Conservation (phyloP, 805 yeast species). For the Metschnikowia cerradonensis region DNA sequence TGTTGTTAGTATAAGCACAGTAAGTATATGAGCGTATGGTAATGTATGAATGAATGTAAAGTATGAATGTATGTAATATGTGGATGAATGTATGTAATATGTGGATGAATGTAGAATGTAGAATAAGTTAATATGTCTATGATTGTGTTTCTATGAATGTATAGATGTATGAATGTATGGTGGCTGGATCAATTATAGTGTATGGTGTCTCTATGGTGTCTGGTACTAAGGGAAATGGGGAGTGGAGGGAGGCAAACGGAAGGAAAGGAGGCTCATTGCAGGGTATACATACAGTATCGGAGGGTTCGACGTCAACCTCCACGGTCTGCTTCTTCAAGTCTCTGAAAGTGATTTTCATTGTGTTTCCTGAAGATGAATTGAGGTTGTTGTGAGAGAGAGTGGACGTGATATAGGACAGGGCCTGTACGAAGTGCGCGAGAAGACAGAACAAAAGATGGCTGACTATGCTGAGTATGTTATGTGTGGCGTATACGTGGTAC, state of each 20-base stretch:
- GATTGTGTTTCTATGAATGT: too few species aligned
- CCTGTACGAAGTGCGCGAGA: background rate
- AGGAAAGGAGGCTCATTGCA: background rate
- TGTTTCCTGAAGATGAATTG: background rate
- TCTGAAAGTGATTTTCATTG: conserved; percentile 78
- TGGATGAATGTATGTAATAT: too few species aligned
- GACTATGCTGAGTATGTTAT: too few species aligned
- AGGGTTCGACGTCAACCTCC: conserved; percentile 68
- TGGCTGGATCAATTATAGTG: too few species aligned
- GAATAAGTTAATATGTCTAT: too few species aligned
- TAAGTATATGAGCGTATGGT: too few species aligned
- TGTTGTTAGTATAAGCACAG: conserved; percentile 17
- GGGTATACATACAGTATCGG: conserved; percentile 53
- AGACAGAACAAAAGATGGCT: background rate
- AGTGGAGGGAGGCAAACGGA: background rate
- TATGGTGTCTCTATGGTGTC: too few species aligned
- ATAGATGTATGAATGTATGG: too few species aligned
- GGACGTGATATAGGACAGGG: conserved; percentile 2
- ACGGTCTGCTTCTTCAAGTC: conserved; percentile 91
- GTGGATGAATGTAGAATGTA: too few species aligned
- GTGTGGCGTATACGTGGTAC: background rate
- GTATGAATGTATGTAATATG: too few species aligned
- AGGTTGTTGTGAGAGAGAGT: background rate
- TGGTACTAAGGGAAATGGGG: too few species aligned
- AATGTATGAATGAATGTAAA: too few species aligned